Conservation (phyloP, 495 filamentous ascomycete species). For the Extremus antarcticus region DNA sequence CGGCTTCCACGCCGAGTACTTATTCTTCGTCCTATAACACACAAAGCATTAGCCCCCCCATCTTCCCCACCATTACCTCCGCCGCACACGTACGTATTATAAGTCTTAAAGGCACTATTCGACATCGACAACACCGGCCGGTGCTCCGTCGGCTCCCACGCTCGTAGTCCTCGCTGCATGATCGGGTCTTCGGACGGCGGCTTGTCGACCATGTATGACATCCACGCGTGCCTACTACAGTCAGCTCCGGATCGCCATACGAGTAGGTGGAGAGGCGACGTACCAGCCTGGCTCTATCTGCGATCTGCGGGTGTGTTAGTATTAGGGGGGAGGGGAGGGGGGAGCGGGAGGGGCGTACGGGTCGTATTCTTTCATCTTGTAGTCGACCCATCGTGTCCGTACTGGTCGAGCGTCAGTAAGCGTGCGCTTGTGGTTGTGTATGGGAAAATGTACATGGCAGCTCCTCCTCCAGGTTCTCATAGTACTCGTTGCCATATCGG, state of each 20-base stretch:
- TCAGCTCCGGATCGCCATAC: too few species aligned
- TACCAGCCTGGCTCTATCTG: constrained; percentile 94
- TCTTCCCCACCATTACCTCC: not conserved
- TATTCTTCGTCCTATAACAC: constrained; percentile 27
- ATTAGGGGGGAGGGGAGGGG: too few species aligned
- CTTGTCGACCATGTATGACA: constrained; percentile 83
- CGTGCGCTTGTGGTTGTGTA: not conserved
- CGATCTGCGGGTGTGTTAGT: constrained; percentile 33
- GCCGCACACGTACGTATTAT: constrained; percentile 58
- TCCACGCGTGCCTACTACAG: constrained; percentile 76
- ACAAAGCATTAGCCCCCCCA: not conserved
- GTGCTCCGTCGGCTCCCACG: constrained; percentile 69
- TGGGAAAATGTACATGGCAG: constrained; percentile 60
- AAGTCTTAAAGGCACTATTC: constrained; percentile 77
- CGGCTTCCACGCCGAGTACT: constrained; percentile 31
- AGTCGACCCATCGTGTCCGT: constrained; percentile 96
- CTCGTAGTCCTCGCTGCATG: constrained; percentile 49
- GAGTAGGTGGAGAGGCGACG: too few species aligned
- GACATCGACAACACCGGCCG: constrained; percentile 60
- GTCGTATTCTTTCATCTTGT: constrained; percentile 77
- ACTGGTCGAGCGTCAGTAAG: constrained; percentile 41
- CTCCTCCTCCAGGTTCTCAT: constrained; percentile 84
- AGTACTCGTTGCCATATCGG: constrained; percentile 93
- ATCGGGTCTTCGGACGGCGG: constrained; percentile 68
- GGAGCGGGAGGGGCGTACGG: constrained; percentile 41